Conservation (phyloP, 495 filamentous ascomycete genomes). For the Penicillium taxi region DNA sequence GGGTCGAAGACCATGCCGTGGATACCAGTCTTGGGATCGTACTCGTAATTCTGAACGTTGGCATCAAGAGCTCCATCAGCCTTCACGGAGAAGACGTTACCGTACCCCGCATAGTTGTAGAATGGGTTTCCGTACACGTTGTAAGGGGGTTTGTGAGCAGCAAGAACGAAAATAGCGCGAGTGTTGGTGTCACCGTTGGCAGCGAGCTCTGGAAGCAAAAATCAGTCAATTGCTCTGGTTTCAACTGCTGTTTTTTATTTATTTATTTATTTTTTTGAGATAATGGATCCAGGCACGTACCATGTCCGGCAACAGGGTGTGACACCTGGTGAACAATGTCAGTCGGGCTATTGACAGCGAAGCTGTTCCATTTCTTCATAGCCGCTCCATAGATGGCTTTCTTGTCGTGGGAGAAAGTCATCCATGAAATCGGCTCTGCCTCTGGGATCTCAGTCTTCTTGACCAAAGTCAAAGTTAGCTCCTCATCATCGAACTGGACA, state of each 20-base stretch:
- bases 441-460: slow-evolving; percentile 72
- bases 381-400: slow-evolving; percentile 80
- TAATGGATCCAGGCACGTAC: slow-evolving; percentile 30
- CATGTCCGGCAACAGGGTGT: slow-evolving; percentile 57
- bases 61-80: slow-evolving; percentile 50
- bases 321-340: slow-evolving; percentile 70
- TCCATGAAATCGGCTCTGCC: slow-evolving; percentile 83
- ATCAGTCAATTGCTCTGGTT: background rate
- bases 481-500: slow-evolving; percentile 73
- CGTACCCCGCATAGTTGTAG: slow-evolving; percentile 73
- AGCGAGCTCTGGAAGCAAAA: slow-evolving; percentile 48
- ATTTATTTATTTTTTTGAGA: background rate
- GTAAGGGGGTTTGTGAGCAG: slow-evolving; percentile 66
- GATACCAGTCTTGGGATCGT: slow-evolving; percentile 64
- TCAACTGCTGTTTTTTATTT: background rate
- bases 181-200: slow-evolving; percentile 64
- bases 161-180: slow-evolving; percentile 76
- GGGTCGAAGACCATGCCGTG: slow-evolving; percentile 88
- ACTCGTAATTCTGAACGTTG: slow-evolving; percentile 75
- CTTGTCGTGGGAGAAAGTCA: slow-evolving; percentile 76
- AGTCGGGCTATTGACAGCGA: slow-evolving; percentile 64
- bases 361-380: slow-evolving; percentile 86
- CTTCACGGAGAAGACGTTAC: slow-evolving; percentile 68
- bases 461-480: slow-evolving; percentile 57
- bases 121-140: slow-evolving; percentile 81